These are phyloP conservation scores for Grigorovia humatica DNA, from an alignment of 805 yeast species.

Conservation along the genomic window DNA sequence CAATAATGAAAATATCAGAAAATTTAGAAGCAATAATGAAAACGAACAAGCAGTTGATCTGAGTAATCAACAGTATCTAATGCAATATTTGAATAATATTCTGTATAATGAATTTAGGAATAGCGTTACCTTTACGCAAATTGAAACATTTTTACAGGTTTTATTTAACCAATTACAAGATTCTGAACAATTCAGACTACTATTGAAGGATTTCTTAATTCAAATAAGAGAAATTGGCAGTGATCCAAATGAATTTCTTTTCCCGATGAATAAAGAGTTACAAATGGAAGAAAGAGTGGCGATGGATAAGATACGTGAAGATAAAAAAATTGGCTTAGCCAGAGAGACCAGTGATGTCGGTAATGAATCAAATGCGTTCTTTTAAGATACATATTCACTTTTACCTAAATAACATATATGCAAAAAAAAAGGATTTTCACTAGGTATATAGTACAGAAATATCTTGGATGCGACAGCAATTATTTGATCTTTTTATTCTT, in stretches of 20 bases:
- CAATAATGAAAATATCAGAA: constrained; percentile 31
- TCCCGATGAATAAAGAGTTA: constrained; percentile 76
- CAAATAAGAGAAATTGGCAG: constrained; percentile 92
- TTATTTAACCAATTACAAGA: constrained; percentile 60
- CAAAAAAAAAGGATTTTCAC: no score
- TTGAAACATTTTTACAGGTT: constrained; percentile 65
- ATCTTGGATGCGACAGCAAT: not conserved
- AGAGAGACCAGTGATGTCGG: not conserved
- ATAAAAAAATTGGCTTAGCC: not conserved
- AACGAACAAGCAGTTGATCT: not conserved
- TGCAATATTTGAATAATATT: constrained; percentile 64
- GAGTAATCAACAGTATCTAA: constrained; percentile 55
- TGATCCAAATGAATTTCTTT: constrained; percentile 82
- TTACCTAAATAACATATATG: not conserved
- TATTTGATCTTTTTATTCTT: constrained; percentile 90
- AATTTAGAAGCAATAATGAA: not conserved
- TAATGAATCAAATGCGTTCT: not conserved
- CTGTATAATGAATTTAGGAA: constrained; percentile 73
- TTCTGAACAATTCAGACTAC: constrained; percentile 59
- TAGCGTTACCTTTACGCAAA: constrained; percentile 63
- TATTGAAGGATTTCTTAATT: constrained; percentile 83
- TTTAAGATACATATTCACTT: not conserved
- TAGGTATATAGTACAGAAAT: no score
- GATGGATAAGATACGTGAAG: not conserved
- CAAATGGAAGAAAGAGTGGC: constrained; percentile 44